Evolutionary conservation across 2,329 filamentous ascomycete genomes (phyloP).

Genomic region (Fusarium sp.): DNA sequence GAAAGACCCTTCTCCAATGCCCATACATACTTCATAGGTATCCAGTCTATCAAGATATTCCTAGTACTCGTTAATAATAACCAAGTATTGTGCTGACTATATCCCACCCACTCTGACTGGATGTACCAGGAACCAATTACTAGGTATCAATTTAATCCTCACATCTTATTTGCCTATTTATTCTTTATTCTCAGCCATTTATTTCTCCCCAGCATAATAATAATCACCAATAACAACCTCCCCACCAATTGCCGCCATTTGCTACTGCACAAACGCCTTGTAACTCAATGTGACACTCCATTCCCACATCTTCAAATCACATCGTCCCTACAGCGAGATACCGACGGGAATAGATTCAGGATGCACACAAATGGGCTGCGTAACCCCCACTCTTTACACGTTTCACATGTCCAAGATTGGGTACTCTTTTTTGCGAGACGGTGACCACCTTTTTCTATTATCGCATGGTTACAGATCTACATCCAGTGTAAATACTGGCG

Average conservation of each 20-base stretch:
- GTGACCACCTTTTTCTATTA: neutral
- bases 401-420: conserved; percentile 30
- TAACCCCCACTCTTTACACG: conserved; percentile 19
- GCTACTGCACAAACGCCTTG: conserved; percentile 16
- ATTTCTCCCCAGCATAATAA: conserved; percentile 5
- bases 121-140: neutral
- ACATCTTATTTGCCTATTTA: neutral
- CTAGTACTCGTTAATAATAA: neutral
- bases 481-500: conserved; percentile 8
- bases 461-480: conserved; percentile 19
- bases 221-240: neutral
- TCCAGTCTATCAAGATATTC: neutral
- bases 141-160: neutral
- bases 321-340: conserved; percentile 26
- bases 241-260: conserved; percentile 7
- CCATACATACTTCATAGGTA: no score
- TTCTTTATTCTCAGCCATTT: neutral
- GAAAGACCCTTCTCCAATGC: neutral
- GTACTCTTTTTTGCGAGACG: conserved; percentile 10
- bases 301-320: conserved; percentile 24
- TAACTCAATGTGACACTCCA: conserved; percentile 34
- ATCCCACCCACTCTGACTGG: neutral
- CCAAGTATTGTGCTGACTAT: neutral
- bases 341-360: conserved; percentile 26
- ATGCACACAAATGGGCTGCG: conserved; percentile 13